Evolutionary conservation across 1,284 basidiomycete species (phyloP), one percentile per base, ranked within the genome.

Genomic region (Ganoderma meredithae): DNA sequence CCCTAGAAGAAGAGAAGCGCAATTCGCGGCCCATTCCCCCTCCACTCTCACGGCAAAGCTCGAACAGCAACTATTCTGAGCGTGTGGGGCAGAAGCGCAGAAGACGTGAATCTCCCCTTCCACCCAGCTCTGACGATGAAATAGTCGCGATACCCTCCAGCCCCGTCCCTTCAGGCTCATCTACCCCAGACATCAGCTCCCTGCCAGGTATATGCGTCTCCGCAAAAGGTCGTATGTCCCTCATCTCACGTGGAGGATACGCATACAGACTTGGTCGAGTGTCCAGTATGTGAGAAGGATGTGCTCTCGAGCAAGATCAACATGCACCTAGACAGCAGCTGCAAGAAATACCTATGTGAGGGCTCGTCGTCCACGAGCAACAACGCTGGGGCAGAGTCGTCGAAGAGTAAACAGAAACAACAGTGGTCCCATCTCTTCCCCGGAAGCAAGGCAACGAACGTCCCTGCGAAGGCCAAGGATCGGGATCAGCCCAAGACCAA

Each of bases 311-410:
- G 79, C 39, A 74, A 70, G 15, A 87, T 92, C 63, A 91, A 92
- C 73, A 67, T 72, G 6, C 91, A 93, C 72, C 81, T 93, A 58
- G 91, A 92, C 73, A 84, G 82, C 62, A 78, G 79, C 7, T 90
- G 87, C 75, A 83, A 79, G 63, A 69, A 71, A 13, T 68, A 78
- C 33, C 71, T 76, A 52, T 68, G 56, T 27, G 62, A 72, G 15
- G 33, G 47, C 2, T 41, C 43, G 1, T 17, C 63, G 2, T 22
- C 44, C 9, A 22, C 47, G 41, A n/a, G 53, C 55, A 15, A 25
- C 22, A 22, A 15, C 58, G n/a, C 10, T 40, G 7, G 19, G n/a
- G 22, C 22, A 55, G 19, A 66, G 33, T 17, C 63, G 25, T 53
- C 72, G 3, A 76, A 76, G 66, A 75, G 70, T 60, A 77, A 77